phyloP scores from a whole-genome alignment of 2,329 filamentous ascomycete species.

The Paecilomyces formosus region DNA sequence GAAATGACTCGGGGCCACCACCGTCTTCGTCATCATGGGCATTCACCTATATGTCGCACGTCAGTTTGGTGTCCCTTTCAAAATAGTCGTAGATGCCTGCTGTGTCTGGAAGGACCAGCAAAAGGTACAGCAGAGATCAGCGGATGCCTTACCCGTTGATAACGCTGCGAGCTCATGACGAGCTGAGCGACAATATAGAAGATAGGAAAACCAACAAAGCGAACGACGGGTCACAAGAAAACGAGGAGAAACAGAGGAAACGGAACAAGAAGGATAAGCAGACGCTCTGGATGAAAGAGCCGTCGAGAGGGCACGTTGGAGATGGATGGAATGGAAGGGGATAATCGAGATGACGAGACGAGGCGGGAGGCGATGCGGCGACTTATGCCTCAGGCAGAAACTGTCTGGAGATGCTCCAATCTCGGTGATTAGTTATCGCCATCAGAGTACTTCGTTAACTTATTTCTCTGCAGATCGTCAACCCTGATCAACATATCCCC shows the following conservation, averaged over 20 bases:
- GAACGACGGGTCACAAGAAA: not conserved
- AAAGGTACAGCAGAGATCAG: conserved; percentile 7
- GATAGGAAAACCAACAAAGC: conserved; percentile 4
- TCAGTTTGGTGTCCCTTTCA: not conserved
- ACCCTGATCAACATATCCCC: not conserved
- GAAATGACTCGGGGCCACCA: conserved; percentile 21
- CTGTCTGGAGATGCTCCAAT: not conserved
- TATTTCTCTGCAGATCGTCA: not conserved
- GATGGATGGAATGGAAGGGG: conserved; percentile 1
- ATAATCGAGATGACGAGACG: conserved; percentile 5
- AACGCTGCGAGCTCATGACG: conserved; percentile 44
- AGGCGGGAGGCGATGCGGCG: conserved; percentile 1
- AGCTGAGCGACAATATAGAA: conserved; percentile 23
- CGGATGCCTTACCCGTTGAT: conserved; percentile 36
- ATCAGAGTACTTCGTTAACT: too few species aligned
- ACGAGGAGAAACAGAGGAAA: conserved; percentile 1
- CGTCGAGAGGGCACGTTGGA: not conserved
- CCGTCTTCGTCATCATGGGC: conserved; percentile 37
- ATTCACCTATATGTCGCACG: conserved; percentile 28
- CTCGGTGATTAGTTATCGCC: not conserved
- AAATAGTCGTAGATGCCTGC: not conserved
- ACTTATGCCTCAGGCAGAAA: not conserved
- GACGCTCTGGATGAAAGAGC: not conserved
- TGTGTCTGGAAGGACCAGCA: not conserved
- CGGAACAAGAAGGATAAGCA: conserved; percentile 4